These are phyloP conservation scores for Leishmania aethiopica DNA, from an alignment of 208 protist genomes.

Conservation along the genomic window DNA sequence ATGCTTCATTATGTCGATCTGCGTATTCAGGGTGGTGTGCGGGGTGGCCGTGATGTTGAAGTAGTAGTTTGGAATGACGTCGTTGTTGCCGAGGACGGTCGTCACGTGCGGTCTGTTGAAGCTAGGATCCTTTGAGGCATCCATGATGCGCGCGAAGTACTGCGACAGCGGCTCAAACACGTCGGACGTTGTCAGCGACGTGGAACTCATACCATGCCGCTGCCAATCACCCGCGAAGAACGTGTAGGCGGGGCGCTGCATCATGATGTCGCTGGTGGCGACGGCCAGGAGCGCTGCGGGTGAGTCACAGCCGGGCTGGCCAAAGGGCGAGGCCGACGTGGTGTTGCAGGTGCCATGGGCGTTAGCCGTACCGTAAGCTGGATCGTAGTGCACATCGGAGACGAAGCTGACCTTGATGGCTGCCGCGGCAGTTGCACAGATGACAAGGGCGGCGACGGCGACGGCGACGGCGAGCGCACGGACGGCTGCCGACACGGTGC, in stretches of 20 bases:
- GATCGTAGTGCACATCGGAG: conserved; percentile 83
- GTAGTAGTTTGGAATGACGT: conserved; percentile 70
- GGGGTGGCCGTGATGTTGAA: conserved; percentile 39
- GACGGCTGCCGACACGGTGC: background rate
- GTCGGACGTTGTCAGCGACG: conserved; percentile 19
- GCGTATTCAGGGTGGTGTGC: conserved; percentile 32
- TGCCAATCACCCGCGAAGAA: conserved; percentile 72
- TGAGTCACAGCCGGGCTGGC: conserved; percentile 52
- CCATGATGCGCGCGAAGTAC: conserved; percentile 14
- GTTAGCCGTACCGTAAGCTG: conserved; percentile 46
- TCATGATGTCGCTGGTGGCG: conserved; percentile 36
- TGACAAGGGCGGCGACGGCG: conserved; percentile 1
- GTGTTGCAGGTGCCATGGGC: conserved; percentile 43
- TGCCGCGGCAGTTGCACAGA: background rate
- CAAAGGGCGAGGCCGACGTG: conserved; percentile 21
- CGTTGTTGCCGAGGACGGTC: conserved; percentile 76
- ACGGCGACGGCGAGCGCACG: conserved; percentile 5
- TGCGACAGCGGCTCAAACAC: conserved; percentile 26
- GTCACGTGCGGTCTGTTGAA: conserved; percentile 10
- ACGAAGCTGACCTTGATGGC: conserved; percentile 50
- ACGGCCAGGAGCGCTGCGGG: conserved; percentile 51
- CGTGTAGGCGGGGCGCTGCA: conserved; percentile 37
- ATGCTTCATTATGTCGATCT: conserved; percentile 30
- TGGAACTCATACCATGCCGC: conserved; percentile 53
- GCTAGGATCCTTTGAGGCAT: background rate